Conservation (phyloP, 768 basidiomycete genomes). For the Collybiopsis luxurians region DNA sequence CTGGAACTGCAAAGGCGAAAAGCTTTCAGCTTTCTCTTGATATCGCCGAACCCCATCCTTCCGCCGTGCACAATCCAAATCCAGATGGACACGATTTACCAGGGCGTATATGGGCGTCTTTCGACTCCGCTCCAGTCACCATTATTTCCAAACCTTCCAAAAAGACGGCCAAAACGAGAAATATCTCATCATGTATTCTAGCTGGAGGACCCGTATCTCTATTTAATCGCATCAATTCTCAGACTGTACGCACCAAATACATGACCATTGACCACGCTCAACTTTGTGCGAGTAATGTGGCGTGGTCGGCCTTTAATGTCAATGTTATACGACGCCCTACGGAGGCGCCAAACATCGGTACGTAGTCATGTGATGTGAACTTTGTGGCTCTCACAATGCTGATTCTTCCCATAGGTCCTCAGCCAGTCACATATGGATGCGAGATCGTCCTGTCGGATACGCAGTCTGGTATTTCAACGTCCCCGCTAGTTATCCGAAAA, state of each 20-base stretch:
- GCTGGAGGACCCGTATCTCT: constrained; percentile 88
- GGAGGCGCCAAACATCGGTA: constrained; percentile 64
- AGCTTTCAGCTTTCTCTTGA: constrained; percentile 85
- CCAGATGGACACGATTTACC: constrained; percentile 45
- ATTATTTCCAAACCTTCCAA: constrained; percentile 98
- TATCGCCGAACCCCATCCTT: constrained; percentile 72
- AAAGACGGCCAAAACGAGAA: constrained; percentile 94
- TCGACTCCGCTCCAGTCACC: constrained; percentile 88
- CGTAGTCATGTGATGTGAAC: constrained; percentile 55
- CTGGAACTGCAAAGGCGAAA: constrained; percentile 85
- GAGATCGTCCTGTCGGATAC: constrained; percentile 85
- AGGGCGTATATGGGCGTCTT: constrained; percentile 85
- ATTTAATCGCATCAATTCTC: constrained; percentile 95
- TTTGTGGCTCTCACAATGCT: constrained; percentile 36
- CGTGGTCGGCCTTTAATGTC: constrained; percentile 94
- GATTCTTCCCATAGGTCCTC: constrained; percentile 50
- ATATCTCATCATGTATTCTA: constrained; percentile 87
- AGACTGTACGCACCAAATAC: constrained; percentile 96
- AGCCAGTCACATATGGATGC: constrained; percentile 89
- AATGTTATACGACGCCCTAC: constrained; percentile 79
- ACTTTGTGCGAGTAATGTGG: constrained; percentile 84
- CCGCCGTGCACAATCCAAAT: constrained; percentile 34
- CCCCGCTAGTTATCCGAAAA: constrained; percentile 85
- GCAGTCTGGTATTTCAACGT: constrained; percentile 80
- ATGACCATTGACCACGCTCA: constrained; percentile 88